Percentiles rank a stretch among this genome's conserved stretches.
phyloP scores from a whole-genome alignment of 805 yeast genomes.

The Diddensiella caesifluorescens region DNA sequence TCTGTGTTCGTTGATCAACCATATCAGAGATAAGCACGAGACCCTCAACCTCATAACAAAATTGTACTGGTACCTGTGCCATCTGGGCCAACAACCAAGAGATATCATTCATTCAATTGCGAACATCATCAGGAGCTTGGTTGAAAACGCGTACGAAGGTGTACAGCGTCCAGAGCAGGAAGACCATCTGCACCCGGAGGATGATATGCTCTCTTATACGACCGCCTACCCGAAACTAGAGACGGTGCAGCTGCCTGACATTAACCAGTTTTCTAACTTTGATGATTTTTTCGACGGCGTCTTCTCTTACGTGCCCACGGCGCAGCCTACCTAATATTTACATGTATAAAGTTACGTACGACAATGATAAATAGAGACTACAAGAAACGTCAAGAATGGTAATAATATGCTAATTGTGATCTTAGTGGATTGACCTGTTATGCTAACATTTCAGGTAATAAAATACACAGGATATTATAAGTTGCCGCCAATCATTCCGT shows the following conservation, averaged over 20 bases:
- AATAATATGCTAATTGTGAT: slow-evolving; percentile 1
- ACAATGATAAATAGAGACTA: too few species aligned
- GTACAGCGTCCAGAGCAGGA: background rate
- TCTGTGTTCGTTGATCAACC: slow-evolving; percentile 38
- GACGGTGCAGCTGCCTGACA: slow-evolving; percentile 28
- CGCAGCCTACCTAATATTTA: too few species aligned
- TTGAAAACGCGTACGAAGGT: slow-evolving; percentile 30
- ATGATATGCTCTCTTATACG: background rate
- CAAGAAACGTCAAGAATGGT: too few species aligned
- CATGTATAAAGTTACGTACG: too few species aligned
- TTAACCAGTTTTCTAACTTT: slow-evolving; percentile 45
- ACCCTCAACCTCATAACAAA: slow-evolving; percentile 43
- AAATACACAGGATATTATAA: too few species aligned
- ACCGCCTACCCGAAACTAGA: background rate
- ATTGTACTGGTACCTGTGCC: slow-evolving; percentile 54
- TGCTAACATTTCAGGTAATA: too few species aligned
- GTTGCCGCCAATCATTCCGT: too few species aligned
- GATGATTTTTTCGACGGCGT: slow-evolving; percentile 54
- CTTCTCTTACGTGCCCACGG: slow-evolving; percentile 21
- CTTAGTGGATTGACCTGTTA: too few species aligned
- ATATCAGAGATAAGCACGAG: slow-evolving; percentile 8
- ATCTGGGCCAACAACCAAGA: slow-evolving; percentile 50
- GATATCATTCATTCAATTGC: slow-evolving; percentile 60
- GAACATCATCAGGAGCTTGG: slow-evolving; percentile 46
- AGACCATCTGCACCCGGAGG: background rate